Percentiles rank a stretch among this genome's conserved stretches.
phyloP scores from a whole-genome alignment of 2,329 filamentous ascomycete genomes.

The Fusarium sp. region DNA sequence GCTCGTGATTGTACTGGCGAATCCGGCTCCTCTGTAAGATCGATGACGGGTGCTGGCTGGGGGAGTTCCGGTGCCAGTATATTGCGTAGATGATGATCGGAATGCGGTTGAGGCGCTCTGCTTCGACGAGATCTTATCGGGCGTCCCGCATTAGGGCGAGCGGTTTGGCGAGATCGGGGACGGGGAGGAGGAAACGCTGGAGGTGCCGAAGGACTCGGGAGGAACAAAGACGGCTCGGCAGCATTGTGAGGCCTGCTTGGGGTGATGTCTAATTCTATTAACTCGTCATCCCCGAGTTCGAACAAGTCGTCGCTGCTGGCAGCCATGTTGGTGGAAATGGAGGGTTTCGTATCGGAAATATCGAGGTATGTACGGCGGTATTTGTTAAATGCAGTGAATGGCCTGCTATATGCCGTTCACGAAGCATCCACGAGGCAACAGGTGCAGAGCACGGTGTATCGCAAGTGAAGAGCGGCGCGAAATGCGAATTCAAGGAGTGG shows the following conservation, averaged over 20 bases:
- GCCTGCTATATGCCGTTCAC: slow-evolving; percentile 5
- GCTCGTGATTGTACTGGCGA: slow-evolving; percentile 55
- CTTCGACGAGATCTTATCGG: not conserved
- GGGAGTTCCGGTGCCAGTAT: slow-evolving; percentile 8
- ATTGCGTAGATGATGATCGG: slow-evolving; percentile 14
- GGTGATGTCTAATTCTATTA: slow-evolving; percentile 29
- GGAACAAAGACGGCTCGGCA: slow-evolving; percentile 25
- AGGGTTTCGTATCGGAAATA: not conserved
- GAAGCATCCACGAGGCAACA: slow-evolving; percentile 13
- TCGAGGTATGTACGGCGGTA: not conserved
- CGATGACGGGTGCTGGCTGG: slow-evolving; percentile 56
- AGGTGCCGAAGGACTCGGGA: slow-evolving; percentile 32
- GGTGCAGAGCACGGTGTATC: slow-evolving; percentile 9
- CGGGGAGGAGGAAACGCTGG: slow-evolving; percentile 20
- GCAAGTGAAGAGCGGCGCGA: slow-evolving; percentile 5
- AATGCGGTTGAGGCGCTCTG: not conserved
- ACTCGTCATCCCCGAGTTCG: slow-evolving; percentile 38
- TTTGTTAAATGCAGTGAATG: not conserved
- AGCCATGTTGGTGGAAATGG: slow-evolving; percentile 32
- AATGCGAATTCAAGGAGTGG: slow-evolving; percentile 9
- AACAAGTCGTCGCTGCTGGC: slow-evolving; percentile 33
- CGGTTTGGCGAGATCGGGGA: not conserved
- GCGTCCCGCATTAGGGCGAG: not conserved
- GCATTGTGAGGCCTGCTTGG: not conserved
- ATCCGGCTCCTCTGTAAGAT: slow-evolving; percentile 64